Evolutionary conservation across 2,329 filamentous ascomycete species (phyloP), one percentile per base, ranked within the genome.

Genomic region (Iodosphaeria phyllophila): DNA sequence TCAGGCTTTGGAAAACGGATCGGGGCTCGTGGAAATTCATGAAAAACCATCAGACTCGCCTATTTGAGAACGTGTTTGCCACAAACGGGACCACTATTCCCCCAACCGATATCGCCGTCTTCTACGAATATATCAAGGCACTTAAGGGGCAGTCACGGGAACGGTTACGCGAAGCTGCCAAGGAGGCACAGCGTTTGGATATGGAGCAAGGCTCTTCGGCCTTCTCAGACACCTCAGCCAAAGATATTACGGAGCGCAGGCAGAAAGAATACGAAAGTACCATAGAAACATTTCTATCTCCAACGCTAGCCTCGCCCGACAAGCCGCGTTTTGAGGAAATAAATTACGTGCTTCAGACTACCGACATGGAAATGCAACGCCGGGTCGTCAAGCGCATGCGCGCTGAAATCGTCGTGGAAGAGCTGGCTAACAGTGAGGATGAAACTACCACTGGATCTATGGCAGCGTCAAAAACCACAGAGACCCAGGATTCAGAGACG

Each of bases 21-120:
- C 71, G 71, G 29, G 56, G 62, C 7, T 59, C 58, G 37, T 95
- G 86, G 86, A 93, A 92, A 49, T 95, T 93, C 58, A 92, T 91
- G 56, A 93, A 93, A 54, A 84, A 82, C 38, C 71, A 82, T 43
- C 84, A 93, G 49, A 79, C 74, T 27, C 69, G 79, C 37, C 58
- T 93, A 8, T 66, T 93, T 43, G 86, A 89, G 47, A 72, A 91
- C 54, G 53, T 77, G 22, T 79, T 91, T 44, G 71, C 78, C 36
- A n/a, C n/a, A n/a, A 52, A 70, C 34, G 65, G 71, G 37, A 64
- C 66, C 32, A 62, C 64, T 21, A 65, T 93, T 21, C 79, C 83
- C 1, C 52, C 71, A 10, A 54, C 63, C 30, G 67, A 86, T 49
- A 71, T 79, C 30, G 52, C 64, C 23, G 59, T 70, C 13, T 68